Percentiles rank a stretch among this genome's conserved stretches.
phyloP scores from a whole-genome alignment of 106 monocot species.

The Xerophyta viscosa region DNA sequence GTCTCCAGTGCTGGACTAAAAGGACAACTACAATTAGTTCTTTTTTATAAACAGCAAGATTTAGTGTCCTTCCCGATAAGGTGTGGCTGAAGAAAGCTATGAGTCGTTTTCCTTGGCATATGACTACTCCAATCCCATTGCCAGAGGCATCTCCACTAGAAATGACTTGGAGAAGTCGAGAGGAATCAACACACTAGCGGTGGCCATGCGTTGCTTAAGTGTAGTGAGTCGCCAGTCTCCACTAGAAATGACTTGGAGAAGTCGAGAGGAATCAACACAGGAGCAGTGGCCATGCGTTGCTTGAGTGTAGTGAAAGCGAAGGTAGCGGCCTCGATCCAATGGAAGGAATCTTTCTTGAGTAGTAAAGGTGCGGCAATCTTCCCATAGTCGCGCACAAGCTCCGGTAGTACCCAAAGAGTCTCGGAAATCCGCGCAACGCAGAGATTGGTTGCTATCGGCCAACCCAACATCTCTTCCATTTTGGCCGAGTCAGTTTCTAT shows the following conservation, averaged over 20 bases:
- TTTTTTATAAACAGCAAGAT: too few species aligned
- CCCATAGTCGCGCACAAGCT: not conserved
- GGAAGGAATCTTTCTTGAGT: not conserved
- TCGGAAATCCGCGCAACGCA: not conserved
- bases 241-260: not conserved
- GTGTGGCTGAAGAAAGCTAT: not conserved
- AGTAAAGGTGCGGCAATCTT: not conserved
- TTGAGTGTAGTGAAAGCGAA: not conserved
- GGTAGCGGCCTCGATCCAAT: not conserved
- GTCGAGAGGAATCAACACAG: not conserved
- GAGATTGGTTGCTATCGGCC: not conserved
- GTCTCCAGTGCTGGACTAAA: too few species aligned
- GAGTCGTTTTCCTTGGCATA: not conserved
- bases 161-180: not conserved
- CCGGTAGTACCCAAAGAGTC: not conserved
- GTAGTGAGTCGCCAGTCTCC: not conserved
- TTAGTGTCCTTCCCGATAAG: too few species aligned
- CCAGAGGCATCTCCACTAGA: conserved; percentile 2
- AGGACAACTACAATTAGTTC: too few species aligned
- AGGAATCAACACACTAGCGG: not conserved
- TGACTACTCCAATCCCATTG: not conserved
- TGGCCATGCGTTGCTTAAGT: not conserved
- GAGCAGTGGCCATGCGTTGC: not conserved
- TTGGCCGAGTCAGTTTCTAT: not conserved
- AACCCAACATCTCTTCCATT: not conserved